Base-by-base conservation (phyloP, 768 basidiomycete species). In the Amanita pallidorosea region DNA sequence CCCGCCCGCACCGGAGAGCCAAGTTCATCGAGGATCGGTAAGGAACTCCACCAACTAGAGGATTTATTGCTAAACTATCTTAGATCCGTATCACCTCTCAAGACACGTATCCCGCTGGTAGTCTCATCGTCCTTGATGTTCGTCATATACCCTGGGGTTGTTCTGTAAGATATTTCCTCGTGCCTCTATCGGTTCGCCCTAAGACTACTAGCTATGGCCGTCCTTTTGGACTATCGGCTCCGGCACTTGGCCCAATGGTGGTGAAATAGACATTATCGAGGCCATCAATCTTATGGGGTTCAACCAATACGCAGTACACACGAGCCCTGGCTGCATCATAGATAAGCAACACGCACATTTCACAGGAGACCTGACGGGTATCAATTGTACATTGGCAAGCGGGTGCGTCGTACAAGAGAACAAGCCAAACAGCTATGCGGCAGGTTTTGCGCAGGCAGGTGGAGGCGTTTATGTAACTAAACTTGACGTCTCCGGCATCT, bases 391-490 rank as follows among this genome's bases (percentile, higher is more conserved):
- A 4, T 63, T 56, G 15, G 73, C 79, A 52, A 63, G 75, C 12
- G 90, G 90, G 6, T 92, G 89, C 58, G 70, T 80, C 12, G 77
- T 85, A n/a, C 62, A 31, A 12, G 29, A 31, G 29, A 31, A n/a
- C 29, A 31, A 31, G 29, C 29, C 76, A 0, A 72, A 75, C 31
- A 85, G 82, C 48, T 91, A 76, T 54, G 85, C 83, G 6, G 66
- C 69, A 3, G 81, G 72, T 0, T 91, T 93, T 58, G 78, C 83
- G 5, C 64, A 67, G 11, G 75, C 74, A 7, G 83, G 83, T 15
- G 89, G 90, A 25, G 90, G 90, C 12, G 78, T 86, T 9, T 92
- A 74, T 56, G 85, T 85, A 6, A 74, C 83, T 2, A 84, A 88
- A 61, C 78, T 87, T 56, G 85, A 84, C 37, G 65, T 64, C 23